phyloP scores from a whole-genome alignment of 192 early-diverging fungal genomes.

The Kappamyces sp. region DNA sequence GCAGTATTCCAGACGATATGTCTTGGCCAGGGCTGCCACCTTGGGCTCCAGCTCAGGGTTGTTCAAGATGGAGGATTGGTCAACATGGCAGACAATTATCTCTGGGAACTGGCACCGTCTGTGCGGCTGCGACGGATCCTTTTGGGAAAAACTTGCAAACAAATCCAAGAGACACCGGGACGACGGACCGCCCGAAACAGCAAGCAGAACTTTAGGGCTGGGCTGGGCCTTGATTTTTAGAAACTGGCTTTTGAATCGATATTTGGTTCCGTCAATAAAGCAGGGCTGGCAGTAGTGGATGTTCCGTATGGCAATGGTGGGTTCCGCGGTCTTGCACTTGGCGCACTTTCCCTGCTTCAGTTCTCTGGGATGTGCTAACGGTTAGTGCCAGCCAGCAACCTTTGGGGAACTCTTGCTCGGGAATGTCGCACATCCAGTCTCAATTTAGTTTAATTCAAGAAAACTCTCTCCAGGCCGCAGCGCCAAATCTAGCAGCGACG shows the following conservation, averaged over 20 bases:
- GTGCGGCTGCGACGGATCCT: constrained; percentile 47
- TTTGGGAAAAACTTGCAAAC: constrained; percentile 36
- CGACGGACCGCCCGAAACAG: constrained; percentile 79
- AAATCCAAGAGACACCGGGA: constrained; percentile 50
- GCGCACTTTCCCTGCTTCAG: constrained; percentile 43
- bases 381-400: too few species aligned
- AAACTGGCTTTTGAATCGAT: constrained; percentile 64
- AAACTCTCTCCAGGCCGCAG: too few species aligned
- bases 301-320: constrained; percentile 62
- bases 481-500: too few species aligned
- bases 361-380: neutral
- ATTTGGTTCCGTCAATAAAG: constrained; percentile 60
- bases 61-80: constrained; percentile 56
- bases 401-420: constrained; percentile 7
- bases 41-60: constrained; percentile 20
- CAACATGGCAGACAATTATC: constrained; percentile 71
- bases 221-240: constrained; percentile 41
- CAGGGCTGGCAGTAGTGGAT: constrained; percentile 77
- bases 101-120: constrained; percentile 56
- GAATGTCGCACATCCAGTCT: constrained; percentile 8
- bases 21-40: constrained; percentile 35
- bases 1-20: constrained; percentile 22
- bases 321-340: constrained; percentile 70
- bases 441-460: constrained; percentile 14
- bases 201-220: constrained; percentile 62